Evolutionary conservation across 192 early-diverging fungal species (phyloP).

Genomic region (Backusella tuberculispora): DNA sequence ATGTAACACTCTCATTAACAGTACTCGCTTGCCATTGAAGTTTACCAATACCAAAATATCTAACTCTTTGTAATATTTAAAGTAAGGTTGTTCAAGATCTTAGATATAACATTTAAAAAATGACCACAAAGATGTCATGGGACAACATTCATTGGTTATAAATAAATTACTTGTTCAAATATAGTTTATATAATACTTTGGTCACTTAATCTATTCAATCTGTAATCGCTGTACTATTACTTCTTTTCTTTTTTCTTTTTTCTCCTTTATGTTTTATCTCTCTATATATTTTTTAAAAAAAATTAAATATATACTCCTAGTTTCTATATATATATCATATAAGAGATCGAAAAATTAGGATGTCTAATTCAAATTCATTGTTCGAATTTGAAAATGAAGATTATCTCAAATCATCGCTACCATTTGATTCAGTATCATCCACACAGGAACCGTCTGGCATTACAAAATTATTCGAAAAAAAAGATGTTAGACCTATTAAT

Average conservation of each 20-base stretch:
- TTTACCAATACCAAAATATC: too few relatives aligned
- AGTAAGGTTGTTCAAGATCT: neutral
- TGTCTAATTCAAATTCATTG: neutral
- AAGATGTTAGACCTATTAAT: neutral
- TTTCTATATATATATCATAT: too few relatives aligned
- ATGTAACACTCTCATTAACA: too few relatives aligned
- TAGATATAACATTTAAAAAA: neutral
- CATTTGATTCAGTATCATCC: neutral
- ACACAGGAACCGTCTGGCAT: neutral
- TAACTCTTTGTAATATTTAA: neutral
- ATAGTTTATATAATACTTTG: neutral
- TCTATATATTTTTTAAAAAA: neutral
- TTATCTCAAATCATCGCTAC: neutral
- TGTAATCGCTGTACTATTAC: neutral
- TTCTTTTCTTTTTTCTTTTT: slow-evolving; percentile 1
- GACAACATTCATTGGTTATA: neutral
- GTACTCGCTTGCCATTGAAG: too few relatives aligned
- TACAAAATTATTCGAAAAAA: neutral
- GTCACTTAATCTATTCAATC: neutral
- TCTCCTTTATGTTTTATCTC: neutral
- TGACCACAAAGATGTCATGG: neutral
- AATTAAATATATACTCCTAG: too few relatives aligned
- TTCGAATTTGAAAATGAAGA: neutral
- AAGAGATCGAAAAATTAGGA: neutral
- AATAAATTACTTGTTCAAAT: neutral